Evolutionary conservation across 768 basidiomycete species (phyloP).

Genomic region (Pisolithus microcarpus): DNA sequence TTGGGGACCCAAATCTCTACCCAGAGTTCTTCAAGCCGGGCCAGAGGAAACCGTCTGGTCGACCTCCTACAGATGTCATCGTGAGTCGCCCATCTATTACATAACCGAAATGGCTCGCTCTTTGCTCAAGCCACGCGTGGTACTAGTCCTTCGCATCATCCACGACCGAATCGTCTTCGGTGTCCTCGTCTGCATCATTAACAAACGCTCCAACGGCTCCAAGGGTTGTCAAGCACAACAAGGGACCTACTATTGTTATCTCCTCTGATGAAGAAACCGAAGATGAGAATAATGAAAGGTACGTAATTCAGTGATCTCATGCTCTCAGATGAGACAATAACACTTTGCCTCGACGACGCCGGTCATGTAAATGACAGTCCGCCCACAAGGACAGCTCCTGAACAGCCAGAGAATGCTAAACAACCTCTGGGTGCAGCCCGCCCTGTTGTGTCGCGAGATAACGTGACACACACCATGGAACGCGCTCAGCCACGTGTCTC

Average conservation of each 20-base stretch:
- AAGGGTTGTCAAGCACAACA: constrained; percentile 3
- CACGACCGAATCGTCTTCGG: constrained; percentile 8
- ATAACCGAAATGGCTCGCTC: background rate
- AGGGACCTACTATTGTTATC: constrained; percentile 16
- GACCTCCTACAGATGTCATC: constrained; percentile 7
- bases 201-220: background rate
- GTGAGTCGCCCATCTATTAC: constrained; percentile 10
- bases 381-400: constrained; percentile 1
- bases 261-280: constrained; percentile 27
- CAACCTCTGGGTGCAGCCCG: background rate
- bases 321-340: background rate
- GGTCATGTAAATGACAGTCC: background rate
- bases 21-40: constrained; percentile 24
- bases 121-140: background rate
- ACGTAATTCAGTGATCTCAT: constrained; percentile 5
- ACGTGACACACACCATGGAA: constrained; percentile 15
- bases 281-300: background rate
- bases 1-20: constrained; percentile 19
- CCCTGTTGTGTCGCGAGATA: constrained; percentile 10
- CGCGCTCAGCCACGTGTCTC: constrained; percentile 11
- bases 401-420: constrained; percentile 2
- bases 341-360: background rate
- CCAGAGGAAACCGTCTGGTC: constrained; percentile 9
- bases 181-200: constrained; percentile 11
- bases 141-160: constrained; percentile 19